phyloP scores from a whole-genome alignment of 2,329 filamentous ascomycete genomes.

The Ophiostoma novo-ulmi region DNA sequence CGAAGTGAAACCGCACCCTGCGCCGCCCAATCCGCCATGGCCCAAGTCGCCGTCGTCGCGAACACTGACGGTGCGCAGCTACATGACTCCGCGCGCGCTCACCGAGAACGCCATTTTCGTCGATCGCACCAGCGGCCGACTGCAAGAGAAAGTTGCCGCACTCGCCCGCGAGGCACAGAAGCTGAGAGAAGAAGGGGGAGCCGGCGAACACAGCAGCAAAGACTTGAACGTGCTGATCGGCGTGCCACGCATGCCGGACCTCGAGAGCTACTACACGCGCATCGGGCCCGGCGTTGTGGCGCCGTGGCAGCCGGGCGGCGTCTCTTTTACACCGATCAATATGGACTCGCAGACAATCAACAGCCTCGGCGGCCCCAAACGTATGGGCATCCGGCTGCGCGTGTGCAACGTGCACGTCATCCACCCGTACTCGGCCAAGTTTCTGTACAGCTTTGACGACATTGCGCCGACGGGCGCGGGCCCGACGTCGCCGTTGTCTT shows the following conservation, averaged over 20 bases:
- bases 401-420: constrained; percentile 30
- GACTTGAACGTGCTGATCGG: not conserved
- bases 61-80: not conserved
- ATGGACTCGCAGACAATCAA: not conserved
- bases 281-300: constrained; percentile 20
- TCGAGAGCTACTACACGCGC: constrained; percentile 16
- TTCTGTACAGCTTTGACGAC: constrained; percentile 30
- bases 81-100: not conserved
- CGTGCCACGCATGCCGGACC: constrained; percentile 18
- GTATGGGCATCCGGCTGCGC: constrained; percentile 19
- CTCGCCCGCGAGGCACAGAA: not conserved
- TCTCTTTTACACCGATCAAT: not conserved
- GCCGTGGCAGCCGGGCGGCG: constrained; percentile 18
- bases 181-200: not conserved
- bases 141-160: not conserved
- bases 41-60: constrained; percentile 9
- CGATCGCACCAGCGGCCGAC: not conserved
- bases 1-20: constrained; percentile 13
- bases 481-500: not conserved
- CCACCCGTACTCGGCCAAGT: constrained; percentile 29
- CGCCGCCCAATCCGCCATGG: constrained; percentile 20
- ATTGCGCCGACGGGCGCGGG: constrained; percentile 11
- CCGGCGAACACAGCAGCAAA: not conserved
- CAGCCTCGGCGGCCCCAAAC: not conserved
- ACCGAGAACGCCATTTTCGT: not conserved